These are phyloP conservation scores for Vaccinium corymbosum DNA, from an alignment of 148 eudicot species.

Conservation along the genomic window DNA sequence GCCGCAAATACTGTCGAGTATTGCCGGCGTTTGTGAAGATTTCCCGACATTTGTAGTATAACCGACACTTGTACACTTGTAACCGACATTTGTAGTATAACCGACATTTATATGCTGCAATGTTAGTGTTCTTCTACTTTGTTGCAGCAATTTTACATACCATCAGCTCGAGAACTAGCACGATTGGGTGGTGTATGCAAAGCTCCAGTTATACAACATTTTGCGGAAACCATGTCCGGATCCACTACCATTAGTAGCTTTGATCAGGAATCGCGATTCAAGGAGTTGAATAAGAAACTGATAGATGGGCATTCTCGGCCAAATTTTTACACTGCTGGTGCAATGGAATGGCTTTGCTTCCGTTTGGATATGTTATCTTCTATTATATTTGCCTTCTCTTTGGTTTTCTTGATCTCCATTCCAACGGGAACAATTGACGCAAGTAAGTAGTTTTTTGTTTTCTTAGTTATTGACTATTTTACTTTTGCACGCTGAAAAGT, in stretches of 20 bases:
- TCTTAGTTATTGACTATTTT: background rate
- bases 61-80: too few relatives aligned
- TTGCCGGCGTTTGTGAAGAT: too few relatives aligned
- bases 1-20: too few relatives aligned
- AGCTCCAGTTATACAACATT: conserved; percentile 63
- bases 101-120: background rate
- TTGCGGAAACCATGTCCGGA: conserved; percentile 61
- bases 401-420: conserved; percentile 50
- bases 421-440: conserved; percentile 46
- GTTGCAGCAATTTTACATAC: conserved; percentile 53
- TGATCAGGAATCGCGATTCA: conserved; percentile 47
- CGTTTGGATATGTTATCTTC: conserved; percentile 52
- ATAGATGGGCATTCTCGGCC: conserved; percentile 41
- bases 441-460: conserved; percentile 22
- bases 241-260: conserved; percentile 55
- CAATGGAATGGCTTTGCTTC: conserved; percentile 53
- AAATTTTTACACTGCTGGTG: conserved; percentile 36
- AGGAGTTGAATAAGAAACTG: conserved; percentile 26
- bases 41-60: too few relatives aligned
- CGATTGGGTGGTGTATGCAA: conserved; percentile 49
- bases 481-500: background rate
- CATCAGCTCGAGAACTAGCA: conserved; percentile 58
- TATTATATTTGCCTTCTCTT: conserved; percentile 41
- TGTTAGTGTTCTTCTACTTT: background rate
- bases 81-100: too few relatives aligned